Conservation (phyloP, 2,329 filamentous ascomycete species). For the Thelonectria olida region DNA sequence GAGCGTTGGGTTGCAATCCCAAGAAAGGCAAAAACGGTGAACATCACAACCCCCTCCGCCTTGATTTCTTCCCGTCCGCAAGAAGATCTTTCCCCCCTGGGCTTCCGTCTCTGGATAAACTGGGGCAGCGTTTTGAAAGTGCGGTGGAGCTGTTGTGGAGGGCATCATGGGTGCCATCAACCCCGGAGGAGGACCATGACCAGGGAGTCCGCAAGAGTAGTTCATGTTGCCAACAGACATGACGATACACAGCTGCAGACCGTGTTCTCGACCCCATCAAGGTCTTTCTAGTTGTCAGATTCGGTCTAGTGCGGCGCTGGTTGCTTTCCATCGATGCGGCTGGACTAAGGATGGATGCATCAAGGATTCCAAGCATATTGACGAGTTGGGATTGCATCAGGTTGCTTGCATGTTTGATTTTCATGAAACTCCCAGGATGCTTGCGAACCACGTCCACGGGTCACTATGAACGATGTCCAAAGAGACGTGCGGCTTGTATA, state of each 20-base stretch:
- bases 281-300: background rate
- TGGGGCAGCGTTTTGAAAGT: background rate
- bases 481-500: background rate
- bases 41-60: background rate
- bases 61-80: background rate
- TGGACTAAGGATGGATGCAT: background rate
- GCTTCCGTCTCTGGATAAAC: background rate
- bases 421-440: background rate
- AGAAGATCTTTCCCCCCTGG: background rate
- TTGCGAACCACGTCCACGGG: background rate
- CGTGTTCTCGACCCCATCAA: background rate
- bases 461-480: background rate
- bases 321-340: background rate
- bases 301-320: background rate
- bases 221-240: background rate
- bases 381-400: background rate
- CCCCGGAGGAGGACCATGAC: background rate
- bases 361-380: background rate
- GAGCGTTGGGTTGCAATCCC: constrained; percentile 3
- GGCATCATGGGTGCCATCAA: background rate
- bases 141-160: background rate
- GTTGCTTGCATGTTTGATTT: constrained; percentile 10
- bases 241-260: constrained; percentile 3
- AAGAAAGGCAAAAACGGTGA: background rate
- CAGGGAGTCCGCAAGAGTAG: background rate